These are phyloP conservation scores for Alternaria triticina DNA, from an alignment of 2,329 filamentous ascomycete species.

Conservation along the genomic window DNA sequence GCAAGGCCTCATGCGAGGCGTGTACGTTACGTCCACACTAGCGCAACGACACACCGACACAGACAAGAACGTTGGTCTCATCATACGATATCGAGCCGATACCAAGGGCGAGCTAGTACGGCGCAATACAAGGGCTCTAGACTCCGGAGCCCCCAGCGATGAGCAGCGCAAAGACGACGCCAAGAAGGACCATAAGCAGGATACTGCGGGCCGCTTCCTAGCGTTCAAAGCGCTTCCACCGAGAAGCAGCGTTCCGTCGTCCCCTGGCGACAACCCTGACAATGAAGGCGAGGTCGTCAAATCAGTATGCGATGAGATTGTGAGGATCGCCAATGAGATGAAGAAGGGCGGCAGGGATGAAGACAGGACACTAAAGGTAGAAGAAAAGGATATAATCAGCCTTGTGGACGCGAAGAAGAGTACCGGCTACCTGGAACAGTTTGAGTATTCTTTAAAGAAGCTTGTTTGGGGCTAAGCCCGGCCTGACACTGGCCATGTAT, in stretches of 20 bases:
- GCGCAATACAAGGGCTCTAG: constrained; percentile 83
- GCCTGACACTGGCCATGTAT: neutral
- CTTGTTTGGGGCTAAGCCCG: constrained; percentile 73
- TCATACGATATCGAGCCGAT: constrained; percentile 76
- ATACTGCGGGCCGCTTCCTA: constrained; percentile 47
- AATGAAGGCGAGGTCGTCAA: constrained; percentile 63
- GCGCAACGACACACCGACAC: constrained; percentile 79
- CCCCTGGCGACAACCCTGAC: constrained; percentile 34
- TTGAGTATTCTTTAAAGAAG: constrained; percentile 91
- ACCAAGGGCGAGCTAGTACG: constrained; percentile 74
- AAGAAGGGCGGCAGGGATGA: constrained; percentile 53
- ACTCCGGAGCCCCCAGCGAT: constrained; percentile 50
- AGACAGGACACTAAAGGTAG: constrained; percentile 48
- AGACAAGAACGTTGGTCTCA: constrained; percentile 80
- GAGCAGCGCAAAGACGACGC: constrained; percentile 13
- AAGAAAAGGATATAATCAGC: constrained; percentile 77
- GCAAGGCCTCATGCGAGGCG: constrained; percentile 74
- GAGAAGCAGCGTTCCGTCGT: constrained; percentile 47
- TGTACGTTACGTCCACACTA: constrained; percentile 89
- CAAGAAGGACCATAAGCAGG: constrained; percentile 26
- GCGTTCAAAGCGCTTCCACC: constrained; percentile 65
- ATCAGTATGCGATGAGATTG: constrained; percentile 77
- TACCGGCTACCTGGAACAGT: constrained; percentile 83
- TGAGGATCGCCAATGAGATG: constrained; percentile 65
- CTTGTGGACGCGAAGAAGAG: constrained; percentile 84